Conservation (phyloP, 169 alveolate genomes). For the Plasmodium ovale region DNA sequence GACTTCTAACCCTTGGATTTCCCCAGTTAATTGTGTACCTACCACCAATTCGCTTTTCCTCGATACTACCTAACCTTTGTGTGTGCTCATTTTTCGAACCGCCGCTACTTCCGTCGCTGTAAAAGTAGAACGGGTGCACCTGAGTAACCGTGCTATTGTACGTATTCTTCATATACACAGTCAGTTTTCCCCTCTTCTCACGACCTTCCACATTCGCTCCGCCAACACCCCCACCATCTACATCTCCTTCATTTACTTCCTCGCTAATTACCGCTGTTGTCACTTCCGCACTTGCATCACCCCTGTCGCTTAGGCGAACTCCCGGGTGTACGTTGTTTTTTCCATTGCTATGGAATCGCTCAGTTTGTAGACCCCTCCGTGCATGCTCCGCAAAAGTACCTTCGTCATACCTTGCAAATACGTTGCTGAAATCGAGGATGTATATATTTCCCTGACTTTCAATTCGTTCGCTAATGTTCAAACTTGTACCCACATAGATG, state of each 20-base stretch:
- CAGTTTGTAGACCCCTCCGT: background rate
- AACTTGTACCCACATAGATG: constrained; percentile 32
- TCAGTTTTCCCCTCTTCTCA: constrained; percentile 30
- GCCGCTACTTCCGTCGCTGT: background rate
- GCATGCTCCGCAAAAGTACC: background rate
- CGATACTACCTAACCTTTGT: background rate
- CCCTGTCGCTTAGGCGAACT: background rate
- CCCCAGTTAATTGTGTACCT: background rate
- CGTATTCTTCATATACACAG: constrained; percentile 43
- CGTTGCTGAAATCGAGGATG: constrained; percentile 18
- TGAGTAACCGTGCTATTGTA: constrained; percentile 51
- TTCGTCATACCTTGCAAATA: constrained; percentile 9
- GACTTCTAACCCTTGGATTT: background rate
- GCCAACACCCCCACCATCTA: background rate
- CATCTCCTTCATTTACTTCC: background rate
- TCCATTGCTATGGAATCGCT: background rate
- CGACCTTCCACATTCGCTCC: too few species aligned
- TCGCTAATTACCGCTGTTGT: too few species aligned
- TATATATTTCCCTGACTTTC: constrained; percentile 69
- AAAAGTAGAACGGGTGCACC: constrained; percentile 30
- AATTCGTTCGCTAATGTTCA: constrained; percentile 37
- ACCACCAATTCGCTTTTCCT: background rate
- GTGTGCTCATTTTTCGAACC: background rate
- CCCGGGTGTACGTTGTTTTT: background rate
- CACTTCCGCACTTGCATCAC: background rate